Percentiles rank a stretch among this genome's conserved stretches.
These are phyloP conservation scores for Phytophthora fragariaefolia DNA, from an alignment of 352 stramenopile genomes.

Conservation along the genomic window DNA sequence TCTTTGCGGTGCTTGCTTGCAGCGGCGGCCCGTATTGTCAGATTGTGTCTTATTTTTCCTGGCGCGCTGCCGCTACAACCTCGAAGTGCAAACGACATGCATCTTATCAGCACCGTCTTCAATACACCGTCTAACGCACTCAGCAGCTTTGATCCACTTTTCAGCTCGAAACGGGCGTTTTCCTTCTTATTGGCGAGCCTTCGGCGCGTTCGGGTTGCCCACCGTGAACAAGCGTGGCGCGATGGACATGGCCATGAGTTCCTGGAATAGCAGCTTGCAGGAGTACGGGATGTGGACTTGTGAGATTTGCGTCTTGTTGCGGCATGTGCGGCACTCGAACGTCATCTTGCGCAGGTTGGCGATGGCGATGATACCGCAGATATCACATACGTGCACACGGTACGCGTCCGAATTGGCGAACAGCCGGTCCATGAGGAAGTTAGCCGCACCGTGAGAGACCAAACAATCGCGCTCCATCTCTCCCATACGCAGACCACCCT, in stretches of 20 bases:
- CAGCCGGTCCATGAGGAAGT: constrained; percentile 99
- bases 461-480: constrained; percentile 99
- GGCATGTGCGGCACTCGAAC: constrained; percentile 97
- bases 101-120: constrained; percentile 4
- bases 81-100: constrained; percentile 21
- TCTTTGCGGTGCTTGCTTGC: constrained; percentile 21
- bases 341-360: constrained; percentile 99
- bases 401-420: constrained; percentile 99
- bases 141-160: not conserved
- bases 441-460: constrained; percentile 98
- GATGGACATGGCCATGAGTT: constrained; percentile 99
- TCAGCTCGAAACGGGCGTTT: not conserved
- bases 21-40: not conserved
- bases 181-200: constrained; percentile 40
- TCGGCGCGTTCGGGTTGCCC: constrained; percentile 78
- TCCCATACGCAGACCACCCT: constrained; percentile 99
- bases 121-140: not conserved
- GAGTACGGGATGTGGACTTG: constrained; percentile 99
- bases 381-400: constrained; percentile 98
- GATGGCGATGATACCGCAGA: constrained; percentile 99
- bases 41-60: constrained; percentile 21
- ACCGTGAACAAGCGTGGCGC: constrained; percentile 97
- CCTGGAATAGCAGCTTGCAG: constrained; percentile 99
- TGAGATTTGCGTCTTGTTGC: constrained; percentile 95
- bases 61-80: constrained; percentile 18